Base-by-base conservation (phyloP, 1,284 basidiomycete species). In the Cryptococcus sp. region DNA sequence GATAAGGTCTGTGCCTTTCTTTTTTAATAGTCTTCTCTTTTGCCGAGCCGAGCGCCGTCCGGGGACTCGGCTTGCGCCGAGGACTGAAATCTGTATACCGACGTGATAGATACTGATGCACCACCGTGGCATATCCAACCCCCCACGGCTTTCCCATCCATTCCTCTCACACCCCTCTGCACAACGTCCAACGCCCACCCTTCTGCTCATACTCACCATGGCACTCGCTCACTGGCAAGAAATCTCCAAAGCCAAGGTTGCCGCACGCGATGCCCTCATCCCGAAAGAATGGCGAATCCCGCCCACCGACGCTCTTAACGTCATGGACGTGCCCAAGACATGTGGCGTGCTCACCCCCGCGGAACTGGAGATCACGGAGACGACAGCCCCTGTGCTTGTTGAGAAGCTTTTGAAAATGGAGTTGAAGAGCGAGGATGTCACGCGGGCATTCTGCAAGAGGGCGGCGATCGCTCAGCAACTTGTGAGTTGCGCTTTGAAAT, bases 381-480 rank as follows among this genome's bases (percentile, higher is more conserved):
- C 65, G 76, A 24, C 72, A 44, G 66, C 74, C 13, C 46, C 64
- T 0, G 55, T 36, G 6, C 60, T 75, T 18, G 62, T 72, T 15
- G 51, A 62, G 46, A 54, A 61, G 58, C 63, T 75, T 58, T 15
- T 60, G 8, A 47, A 28, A n/a, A 60, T 61, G 15, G 57, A 66
- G 52, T 52, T 67, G 33, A 69, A 55, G 20, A 62, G 62, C n/a
- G 62, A 66, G 46, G 65, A 61, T 12, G 70, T 74, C n/a, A 61
- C 46, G n/a, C 45, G 42, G 40, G 76, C 89, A 0, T 91, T 87
- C 72, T 84, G 84, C 71, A 91, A 91, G 77, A 80, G 89, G 20
- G 87, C 89, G 0, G 80, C 88, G 48, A 77, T 91, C 50, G 89
- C 90, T 0, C 89, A 91, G 57, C 90, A 91, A 70, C 74, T 89